These are phyloP conservation scores for Calendula officinalis DNA, from an alignment of 129 eudicot species.

Conservation along the genomic window DNA sequence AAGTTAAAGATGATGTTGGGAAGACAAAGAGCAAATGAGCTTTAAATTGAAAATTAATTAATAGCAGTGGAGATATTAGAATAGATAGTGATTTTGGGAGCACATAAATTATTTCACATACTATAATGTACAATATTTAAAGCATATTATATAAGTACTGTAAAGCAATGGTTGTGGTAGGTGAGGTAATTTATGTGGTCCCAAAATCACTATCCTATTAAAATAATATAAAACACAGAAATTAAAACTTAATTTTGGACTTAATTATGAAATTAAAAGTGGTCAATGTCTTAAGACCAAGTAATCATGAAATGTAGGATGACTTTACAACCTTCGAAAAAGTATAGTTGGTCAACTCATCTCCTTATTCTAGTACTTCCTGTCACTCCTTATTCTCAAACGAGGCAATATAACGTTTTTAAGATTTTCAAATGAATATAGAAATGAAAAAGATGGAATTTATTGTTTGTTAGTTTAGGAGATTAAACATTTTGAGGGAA, in stretches of 20 bases:
- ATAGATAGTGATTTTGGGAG: too few species aligned
- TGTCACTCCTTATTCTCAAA: not conserved
- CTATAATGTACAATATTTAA: too few species aligned
- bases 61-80: conserved; percentile 14
- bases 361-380: too few species aligned
- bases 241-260: not conserved
- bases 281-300: conserved; percentile 23
- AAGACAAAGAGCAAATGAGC: conserved; percentile 4
- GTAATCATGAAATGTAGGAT: conserved; percentile 11
- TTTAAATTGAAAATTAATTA: conserved; percentile 8
- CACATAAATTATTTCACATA: too few species aligned
- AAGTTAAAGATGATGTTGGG: conserved; percentile 16
- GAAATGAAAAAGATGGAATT: not conserved
- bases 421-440: not conserved
- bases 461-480: not conserved
- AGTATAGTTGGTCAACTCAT: conserved; percentile 11
- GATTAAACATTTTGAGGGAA: not conserved
- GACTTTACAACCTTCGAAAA: conserved; percentile 6
- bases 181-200: too few species aligned
- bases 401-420: not conserved
- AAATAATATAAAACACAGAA: not conserved
- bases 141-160: too few species aligned
- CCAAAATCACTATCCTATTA: too few species aligned
- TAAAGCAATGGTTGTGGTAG: too few species aligned
- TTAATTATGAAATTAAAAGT: conserved; percentile 8